These are phyloP conservation scores for Trametes versicolor DNA, from an alignment of 1,284 basidiomycete species.

Conservation along the genomic window DNA sequence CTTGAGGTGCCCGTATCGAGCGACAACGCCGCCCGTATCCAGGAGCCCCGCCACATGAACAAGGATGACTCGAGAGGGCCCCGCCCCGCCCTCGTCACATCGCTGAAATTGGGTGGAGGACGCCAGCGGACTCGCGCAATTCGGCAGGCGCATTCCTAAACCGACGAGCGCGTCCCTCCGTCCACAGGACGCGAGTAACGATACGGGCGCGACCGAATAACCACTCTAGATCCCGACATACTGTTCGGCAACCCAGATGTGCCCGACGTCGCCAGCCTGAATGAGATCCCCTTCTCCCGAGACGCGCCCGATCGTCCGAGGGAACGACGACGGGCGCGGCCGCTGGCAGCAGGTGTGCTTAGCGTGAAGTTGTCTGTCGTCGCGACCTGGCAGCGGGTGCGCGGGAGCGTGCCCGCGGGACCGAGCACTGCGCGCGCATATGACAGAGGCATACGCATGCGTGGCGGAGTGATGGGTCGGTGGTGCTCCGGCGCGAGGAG, in stretches of 20 bases:
- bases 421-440: background rate
- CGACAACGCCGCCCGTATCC: background rate
- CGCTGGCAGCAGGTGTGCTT: background rate
- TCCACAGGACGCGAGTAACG: slow-evolving; percentile 2
- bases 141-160: background rate
- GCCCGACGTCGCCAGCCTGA: slow-evolving; percentile 4
- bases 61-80: no score
- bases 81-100: background rate
- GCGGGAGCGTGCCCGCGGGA: slow-evolving; percentile 1
- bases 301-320: slow-evolving; percentile 6
- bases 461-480: background rate
- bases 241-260: background rate
- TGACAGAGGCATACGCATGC: background rate
- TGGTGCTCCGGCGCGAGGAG: background rate
- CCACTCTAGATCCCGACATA: background rate
- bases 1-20: no score
- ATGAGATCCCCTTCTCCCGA: background rate
- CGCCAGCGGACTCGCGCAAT: background rate
- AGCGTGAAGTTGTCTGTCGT: background rate
- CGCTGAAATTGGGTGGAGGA: background rate
- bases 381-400: background rate
- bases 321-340: background rate
- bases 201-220: background rate
- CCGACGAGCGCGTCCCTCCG: background rate
- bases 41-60: background rate